Percentiles rank a stretch among this genome's conserved stretches.
phyloP scores from a whole-genome alignment of 2,329 filamentous ascomycete species.

The Neonectria sp. region DNA sequence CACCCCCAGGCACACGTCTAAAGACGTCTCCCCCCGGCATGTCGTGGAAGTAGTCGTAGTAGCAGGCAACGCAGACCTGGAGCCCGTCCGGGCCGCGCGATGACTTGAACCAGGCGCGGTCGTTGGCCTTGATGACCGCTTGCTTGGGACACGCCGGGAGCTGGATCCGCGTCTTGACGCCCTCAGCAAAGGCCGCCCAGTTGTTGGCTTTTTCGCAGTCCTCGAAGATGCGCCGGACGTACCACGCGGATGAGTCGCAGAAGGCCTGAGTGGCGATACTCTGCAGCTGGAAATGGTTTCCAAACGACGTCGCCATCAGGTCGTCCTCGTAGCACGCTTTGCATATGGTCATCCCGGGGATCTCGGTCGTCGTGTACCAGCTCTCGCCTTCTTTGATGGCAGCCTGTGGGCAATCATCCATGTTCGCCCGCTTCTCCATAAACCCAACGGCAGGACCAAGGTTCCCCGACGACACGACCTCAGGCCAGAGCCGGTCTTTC shows the following conservation, averaged over 20 bases:
- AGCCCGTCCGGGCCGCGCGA: conserved; percentile 42
- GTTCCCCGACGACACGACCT: conserved; percentile 47
- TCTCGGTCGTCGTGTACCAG: conserved; percentile 55
- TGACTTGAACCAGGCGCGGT: conserved; percentile 53
- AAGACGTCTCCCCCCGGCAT: conserved; percentile 48
- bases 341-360: conserved; percentile 54
- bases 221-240: conserved; percentile 50
- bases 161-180: conserved; percentile 47
- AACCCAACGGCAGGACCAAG: conserved; percentile 48
- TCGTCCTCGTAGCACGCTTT: conserved; percentile 56
- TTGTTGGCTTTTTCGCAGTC: conserved; percentile 43
- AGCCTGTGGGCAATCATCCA: conserved; percentile 37
- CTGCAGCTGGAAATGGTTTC: conserved; percentile 46
- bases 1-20: conserved; percentile 41
- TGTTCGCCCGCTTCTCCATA: conserved; percentile 45
- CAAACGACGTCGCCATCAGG: conserved; percentile 50
- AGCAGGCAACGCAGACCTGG: conserved; percentile 56
- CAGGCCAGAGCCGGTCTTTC: conserved; percentile 50
- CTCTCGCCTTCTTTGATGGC: conserved; percentile 29
- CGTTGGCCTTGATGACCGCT: conserved; percentile 37
- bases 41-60: conserved; percentile 53
- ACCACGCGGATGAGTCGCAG: conserved; percentile 53
- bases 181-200: conserved; percentile 53
- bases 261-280: conserved; percentile 12
- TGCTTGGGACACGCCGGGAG: conserved; percentile 48